phyloP scores from a whole-genome alignment of 2,329 filamentous ascomycete genomes.

The Cladobotryum protrusum region DNA sequence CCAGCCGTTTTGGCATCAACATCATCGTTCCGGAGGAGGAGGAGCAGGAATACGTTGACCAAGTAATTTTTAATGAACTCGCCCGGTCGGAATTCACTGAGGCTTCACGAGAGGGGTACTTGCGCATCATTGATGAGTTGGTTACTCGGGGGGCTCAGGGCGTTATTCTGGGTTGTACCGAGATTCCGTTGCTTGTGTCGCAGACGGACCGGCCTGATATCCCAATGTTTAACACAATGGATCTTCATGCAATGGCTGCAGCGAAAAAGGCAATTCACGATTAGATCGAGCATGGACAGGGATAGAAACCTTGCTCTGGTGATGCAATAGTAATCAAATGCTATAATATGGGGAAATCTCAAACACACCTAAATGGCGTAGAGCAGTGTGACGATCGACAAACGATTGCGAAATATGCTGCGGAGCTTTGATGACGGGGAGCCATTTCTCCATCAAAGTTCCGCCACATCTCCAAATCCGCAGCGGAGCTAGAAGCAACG shows the following conservation, averaged over 20 bases:
- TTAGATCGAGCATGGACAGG: no score
- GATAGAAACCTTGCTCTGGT: no score
- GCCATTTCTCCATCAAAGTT: no score
- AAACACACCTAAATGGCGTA: no score
- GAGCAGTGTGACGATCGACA: no score
- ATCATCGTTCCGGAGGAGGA: constrained; percentile 11
- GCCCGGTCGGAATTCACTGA: constrained; percentile 7
- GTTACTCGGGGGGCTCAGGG: constrained; percentile 12
- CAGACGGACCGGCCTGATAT: constrained; percentile 10
- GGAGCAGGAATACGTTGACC: constrained; percentile 10
- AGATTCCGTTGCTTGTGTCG: constrained; percentile 14
- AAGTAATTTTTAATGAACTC: constrained; percentile 11
- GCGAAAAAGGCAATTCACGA: constrained; percentile 3
- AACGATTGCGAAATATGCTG: no score
- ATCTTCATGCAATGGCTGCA: constrained; percentile 12
- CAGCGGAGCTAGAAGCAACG: no score
- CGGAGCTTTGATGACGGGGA: no score
- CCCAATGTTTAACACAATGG: constrained; percentile 13
- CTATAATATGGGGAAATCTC: no score
- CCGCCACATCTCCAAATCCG: no score
- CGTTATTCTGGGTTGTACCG: constrained; percentile 16
- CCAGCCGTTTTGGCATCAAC: constrained; percentile 6
- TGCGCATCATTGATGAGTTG: constrained; percentile 11
- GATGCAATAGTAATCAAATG: no score
- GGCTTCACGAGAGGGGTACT: constrained; percentile 2